phyloP scores from a whole-genome alignment of 176 grass and related monocot species.

The Eleusine indica region DNA sequence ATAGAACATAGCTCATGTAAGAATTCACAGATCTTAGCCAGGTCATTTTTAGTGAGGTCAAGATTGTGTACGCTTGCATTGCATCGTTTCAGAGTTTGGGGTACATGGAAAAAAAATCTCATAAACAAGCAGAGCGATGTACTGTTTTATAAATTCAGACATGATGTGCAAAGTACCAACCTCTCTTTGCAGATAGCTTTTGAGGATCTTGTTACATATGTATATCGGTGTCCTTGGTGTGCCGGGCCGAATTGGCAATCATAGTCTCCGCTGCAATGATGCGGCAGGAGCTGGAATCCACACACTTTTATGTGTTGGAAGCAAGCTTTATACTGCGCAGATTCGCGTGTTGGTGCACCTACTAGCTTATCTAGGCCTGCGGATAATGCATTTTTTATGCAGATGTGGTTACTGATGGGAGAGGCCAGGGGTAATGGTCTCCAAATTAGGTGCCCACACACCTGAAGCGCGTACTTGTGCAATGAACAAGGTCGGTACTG shows the following conservation, averaged over 20 bases:
- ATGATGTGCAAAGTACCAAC: constrained; percentile 12
- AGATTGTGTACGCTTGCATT: constrained; percentile 16
- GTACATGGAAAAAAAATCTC: background rate
- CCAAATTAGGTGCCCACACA: constrained; percentile 27
- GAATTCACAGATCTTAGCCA: constrained; percentile 26
- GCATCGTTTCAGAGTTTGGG: background rate
- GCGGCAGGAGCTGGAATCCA: constrained; percentile 25
- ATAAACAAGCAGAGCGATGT: background rate
- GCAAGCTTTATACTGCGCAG: background rate
- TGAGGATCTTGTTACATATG: constrained; percentile 28
- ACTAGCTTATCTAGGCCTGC: background rate
- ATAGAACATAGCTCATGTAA: constrained; percentile 19
- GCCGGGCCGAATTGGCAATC: constrained; percentile 30
- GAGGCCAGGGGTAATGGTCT: background rate
- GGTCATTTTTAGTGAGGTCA: constrained; percentile 30
- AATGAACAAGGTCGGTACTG: constrained; percentile 22
- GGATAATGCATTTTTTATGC: constrained; percentile 10
- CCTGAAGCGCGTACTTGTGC: constrained; percentile 25
- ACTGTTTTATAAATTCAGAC: constrained; percentile 32
- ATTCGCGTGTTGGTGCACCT: constrained; percentile 34
- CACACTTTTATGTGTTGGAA: constrained; percentile 36
- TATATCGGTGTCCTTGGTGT: constrained; percentile 5
- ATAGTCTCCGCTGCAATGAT: constrained; percentile 15
- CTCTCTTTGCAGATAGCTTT: constrained; percentile 39
- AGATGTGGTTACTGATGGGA: background rate